Base-by-base conservation (phyloP, 2,329 filamentous ascomycete species). In the Venturia aucupariae region DNA sequence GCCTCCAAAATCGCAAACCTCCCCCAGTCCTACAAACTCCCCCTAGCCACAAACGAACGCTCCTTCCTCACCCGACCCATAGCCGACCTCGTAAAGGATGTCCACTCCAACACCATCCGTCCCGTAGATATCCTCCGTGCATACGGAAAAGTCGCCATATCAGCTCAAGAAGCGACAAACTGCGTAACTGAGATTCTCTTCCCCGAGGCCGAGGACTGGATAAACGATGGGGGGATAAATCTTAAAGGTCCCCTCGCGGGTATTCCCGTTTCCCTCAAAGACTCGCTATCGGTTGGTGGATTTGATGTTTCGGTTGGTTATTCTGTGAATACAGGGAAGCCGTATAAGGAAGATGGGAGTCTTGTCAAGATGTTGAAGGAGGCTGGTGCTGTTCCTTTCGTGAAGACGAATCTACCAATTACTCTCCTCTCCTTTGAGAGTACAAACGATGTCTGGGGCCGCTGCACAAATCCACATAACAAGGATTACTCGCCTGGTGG, bases 321-420 rank as follows among this genome's bases (percentile, higher is more conserved):
- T 75, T 90, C 89, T 42, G 78, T 80, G 62, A 85, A 90, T 68
- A 84, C 86, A 0, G 85, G 85, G 61, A 90, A 92, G 70, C 87
- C 87, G 17, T 78, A 81, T 44, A 64, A 74, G 0, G 75, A 83
- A 35, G 92, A 97, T 76, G 91, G 92, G 0, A 79, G 85, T 2
- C 84, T 91, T 71, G 87, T 90, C 27, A 84, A 82, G 64, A 76
- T 97, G 35, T 15, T 35, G 61, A 48, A 48, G 24, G 46, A 15
- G 7, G 46, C 39, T 80, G 84, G 92, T 27, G 92, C 92, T 0
- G 82, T 97, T 1, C 92, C 92, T 0, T 96, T 96, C 72, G 90
- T 92, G 68, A 97, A 97, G 80, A 97, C 92, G 0, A 94, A 94
- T 67, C 74, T 95, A 1, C 93, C 92, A 5, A 89, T 93, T 65